These are phyloP conservation scores for Leonotis leonurus DNA, from an alignment of 257 asterid species.

Conservation along the genomic window DNA sequence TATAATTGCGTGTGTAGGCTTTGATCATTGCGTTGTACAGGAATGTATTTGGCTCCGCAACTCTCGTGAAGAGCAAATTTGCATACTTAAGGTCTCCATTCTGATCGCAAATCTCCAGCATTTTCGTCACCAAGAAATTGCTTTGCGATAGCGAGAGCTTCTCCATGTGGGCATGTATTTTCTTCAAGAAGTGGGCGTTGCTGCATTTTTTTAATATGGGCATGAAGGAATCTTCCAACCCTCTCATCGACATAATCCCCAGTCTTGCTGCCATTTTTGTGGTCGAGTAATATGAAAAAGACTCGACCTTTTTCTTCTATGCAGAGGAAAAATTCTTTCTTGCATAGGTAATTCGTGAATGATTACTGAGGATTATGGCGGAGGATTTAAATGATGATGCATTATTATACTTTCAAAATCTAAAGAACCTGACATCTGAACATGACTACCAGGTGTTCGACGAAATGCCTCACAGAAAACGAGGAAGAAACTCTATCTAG, in stretches of 20 bases:
- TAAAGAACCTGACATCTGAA: no score
- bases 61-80: conserved; percentile 40
- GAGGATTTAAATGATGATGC: no score
- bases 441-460: no score
- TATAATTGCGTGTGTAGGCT: conserved; percentile 38
- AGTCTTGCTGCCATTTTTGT: conserved; percentile 26
- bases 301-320: background rate
- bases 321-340: no score
- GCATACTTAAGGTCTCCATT: conserved; percentile 50
- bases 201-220: conserved; percentile 45
- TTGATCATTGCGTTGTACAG: conserved; percentile 53
- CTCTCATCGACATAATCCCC: conserved; percentile 36
- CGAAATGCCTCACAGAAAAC: no score
- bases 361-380: no score
- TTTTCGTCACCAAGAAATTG: conserved; percentile 70
- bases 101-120: conserved; percentile 65
- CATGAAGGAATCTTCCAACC: conserved; percentile 52
- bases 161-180: conserved; percentile 62
- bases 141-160: conserved; percentile 50
- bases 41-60: conserved; percentile 46
- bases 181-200: conserved; percentile 31
- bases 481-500: no score
- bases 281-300: background rate
- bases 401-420: no score
- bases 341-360: background rate